Conservation (phyloP, 2,329 filamentous ascomycete genomes). For the Colletotrichum karsti region DNA sequence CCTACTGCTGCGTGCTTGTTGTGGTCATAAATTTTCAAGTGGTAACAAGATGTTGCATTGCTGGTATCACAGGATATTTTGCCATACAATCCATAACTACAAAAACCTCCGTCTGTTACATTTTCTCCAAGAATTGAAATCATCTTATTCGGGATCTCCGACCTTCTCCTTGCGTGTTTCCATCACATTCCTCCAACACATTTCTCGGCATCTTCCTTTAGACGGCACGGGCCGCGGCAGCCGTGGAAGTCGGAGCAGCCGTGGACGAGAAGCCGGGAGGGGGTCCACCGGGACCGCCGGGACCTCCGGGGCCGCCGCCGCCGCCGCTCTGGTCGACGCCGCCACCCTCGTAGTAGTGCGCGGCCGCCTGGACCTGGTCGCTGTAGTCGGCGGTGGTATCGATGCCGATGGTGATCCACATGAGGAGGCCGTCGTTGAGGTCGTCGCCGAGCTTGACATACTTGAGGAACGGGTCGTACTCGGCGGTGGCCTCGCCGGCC, state of each 20-base stretch:
- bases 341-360: slow-evolving; percentile 23
- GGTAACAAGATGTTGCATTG: no score
- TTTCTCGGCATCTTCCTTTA: background rate
- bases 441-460: slow-evolving; percentile 65
- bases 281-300: background rate
- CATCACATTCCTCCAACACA: no score
- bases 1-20: no score
- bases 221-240: background rate
- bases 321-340: slow-evolving; percentile 21
- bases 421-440: slow-evolving; percentile 59
- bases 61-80: no score
- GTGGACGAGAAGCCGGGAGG: background rate
- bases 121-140: no score
- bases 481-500: slow-evolving; percentile 54
- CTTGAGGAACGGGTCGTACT: slow-evolving; percentile 60
- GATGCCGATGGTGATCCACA: slow-evolving; percentile 63
- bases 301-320: slow-evolving; percentile 4
- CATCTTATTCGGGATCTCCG: no score
- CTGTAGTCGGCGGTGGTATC: slow-evolving; percentile 39
- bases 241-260: background rate
- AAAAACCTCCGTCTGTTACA: no score
- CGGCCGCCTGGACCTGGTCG: slow-evolving; percentile 21
- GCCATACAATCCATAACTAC: no score
- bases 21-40: no score
- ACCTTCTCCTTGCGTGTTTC: no score